A percentile compares a stretch with the other conserved stretches of the same genome.
These are phyloP conservation scores for Fusarium concolor DNA, from an alignment of 2,329 filamentous ascomycete genomes.

Conservation along the genomic window DNA sequence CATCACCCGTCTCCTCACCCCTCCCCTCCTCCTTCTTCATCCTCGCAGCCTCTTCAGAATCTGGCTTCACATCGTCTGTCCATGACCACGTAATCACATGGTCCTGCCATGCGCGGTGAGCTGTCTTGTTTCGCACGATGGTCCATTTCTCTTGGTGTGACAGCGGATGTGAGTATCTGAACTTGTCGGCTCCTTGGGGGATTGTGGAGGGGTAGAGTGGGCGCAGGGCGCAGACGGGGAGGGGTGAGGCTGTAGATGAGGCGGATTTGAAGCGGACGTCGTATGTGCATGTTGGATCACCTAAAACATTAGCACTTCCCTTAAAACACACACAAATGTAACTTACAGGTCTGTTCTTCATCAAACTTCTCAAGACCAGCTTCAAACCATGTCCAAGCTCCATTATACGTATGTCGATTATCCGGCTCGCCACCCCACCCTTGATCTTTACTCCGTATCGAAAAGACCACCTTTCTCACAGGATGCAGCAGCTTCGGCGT, in stretches of 20 bases:
- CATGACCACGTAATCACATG: constrained; percentile 67
- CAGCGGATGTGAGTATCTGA: constrained; percentile 54
- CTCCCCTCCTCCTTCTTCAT: constrained; percentile 59
- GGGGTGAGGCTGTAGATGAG: constrained; percentile 33
- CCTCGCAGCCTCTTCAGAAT: constrained; percentile 54
- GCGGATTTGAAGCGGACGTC: constrained; percentile 46
- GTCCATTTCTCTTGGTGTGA: constrained; percentile 51
- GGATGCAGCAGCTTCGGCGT: constrained; percentile 59
- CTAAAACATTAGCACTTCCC: constrained; percentile 28
- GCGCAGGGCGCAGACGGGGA: constrained; percentile 53
- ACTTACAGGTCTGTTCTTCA: constrained; percentile 49
- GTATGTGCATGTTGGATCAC: constrained; percentile 47
- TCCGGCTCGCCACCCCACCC: constrained; percentile 60
- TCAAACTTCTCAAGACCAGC: constrained; percentile 69
- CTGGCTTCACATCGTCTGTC: constrained; percentile 59
- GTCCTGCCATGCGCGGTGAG: constrained; percentile 49
- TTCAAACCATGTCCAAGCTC: constrained; percentile 73
- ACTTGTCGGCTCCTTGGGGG: constrained; percentile 34
- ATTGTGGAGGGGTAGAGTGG: constrained; percentile 51
- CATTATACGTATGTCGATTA: constrained; percentile 55
- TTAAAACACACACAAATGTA: accelerated
- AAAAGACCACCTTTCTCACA: constrained; percentile 71
- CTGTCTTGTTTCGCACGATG: constrained; percentile 62
- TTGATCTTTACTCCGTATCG: constrained; percentile 67
- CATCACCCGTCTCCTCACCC: constrained; percentile 62